Base-by-base conservation (phyloP, 148 eudicot genomes). In the Chenopodium suecicum region DNA sequence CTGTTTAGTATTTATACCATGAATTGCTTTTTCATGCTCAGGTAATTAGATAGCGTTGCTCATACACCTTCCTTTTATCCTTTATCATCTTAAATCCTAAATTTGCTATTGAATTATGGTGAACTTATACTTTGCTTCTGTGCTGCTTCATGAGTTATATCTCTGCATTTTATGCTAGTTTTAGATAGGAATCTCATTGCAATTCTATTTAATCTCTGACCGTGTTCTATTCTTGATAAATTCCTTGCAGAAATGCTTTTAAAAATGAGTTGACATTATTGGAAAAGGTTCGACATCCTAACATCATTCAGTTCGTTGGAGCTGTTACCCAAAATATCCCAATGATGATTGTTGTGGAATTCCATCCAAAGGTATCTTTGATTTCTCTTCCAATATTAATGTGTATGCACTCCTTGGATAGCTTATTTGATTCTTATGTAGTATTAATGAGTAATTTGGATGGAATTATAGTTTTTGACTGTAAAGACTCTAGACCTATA, bases 301-400 rank as follows among this genome's bases (percentile, higher is more conserved):
- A 97, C 76, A 92, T 97, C 79, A 89, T 97, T 85, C 99, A 97
- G 88, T 97, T 97, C 82, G 98, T 97, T 88, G 99, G 99, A 82
- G 99, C 99, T 78, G 99, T 97, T 63, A 97, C 99, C 84, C 99
- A 97, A 84, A 92, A 97, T 86, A 80, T 90, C 77, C 99, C 99
- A 67, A 94, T 97, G 99, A 97, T 97, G 99, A 97, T 97, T 37
- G 95, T 97, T 78, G 89, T 87, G 74, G 99, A 97, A 89, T 90
- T 85, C 86, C 97, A 94, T 80, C 69, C 94, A 64, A 94, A 87
- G 88, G 97, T 93, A 85, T 47, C 70, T 75, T 70, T 74, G 25
- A 31, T 70, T 22, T 32, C 7, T 32, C 67, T 52, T 29, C 19
- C 17, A 47, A 48, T 72, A n/a, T 4, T n/a, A 32, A 20, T 67